phyloP scores from a whole-genome alignment of 768 basidiomycete genomes.

The Vishniacozyma victoriae region DNA sequence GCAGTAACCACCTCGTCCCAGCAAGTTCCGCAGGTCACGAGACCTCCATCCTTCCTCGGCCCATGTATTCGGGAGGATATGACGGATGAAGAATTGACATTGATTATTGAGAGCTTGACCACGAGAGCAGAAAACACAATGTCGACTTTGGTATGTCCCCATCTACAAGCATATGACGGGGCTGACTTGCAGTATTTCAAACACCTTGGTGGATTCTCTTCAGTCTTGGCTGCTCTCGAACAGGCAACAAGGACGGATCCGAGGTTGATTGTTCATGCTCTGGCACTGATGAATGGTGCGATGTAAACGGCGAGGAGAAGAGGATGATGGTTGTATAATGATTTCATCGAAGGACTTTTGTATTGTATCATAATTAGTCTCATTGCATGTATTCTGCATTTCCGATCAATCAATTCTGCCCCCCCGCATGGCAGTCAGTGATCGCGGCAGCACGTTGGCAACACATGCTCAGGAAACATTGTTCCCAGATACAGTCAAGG shows the following conservation, averaged over 20 bases:
- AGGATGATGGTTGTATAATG: not conserved
- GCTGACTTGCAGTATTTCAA: slow-evolving; percentile 39
- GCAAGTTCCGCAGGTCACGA: not conserved
- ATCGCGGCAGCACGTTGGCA: too few species aligned
- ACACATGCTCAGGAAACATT: not conserved
- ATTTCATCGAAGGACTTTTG: not conserved
- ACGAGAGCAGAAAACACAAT: slow-evolving; percentile 71
- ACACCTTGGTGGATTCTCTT: slow-evolving; percentile 41
- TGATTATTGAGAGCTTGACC: slow-evolving; percentile 69
- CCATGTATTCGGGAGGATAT: slow-evolving; percentile 66
- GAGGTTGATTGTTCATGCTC: slow-evolving; percentile 36
- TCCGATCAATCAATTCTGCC: too few species aligned
- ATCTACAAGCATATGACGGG: not conserved
- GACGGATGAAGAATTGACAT: slow-evolving; percentile 62
- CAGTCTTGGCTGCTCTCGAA: slow-evolving; percentile 39
- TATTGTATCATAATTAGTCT: not conserved
- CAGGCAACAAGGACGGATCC: slow-evolving; percentile 40
- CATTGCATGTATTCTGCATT: too few species aligned
- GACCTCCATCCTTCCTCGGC: slow-evolving; percentile 26
- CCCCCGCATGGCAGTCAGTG: too few species aligned
- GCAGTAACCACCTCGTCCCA: not conserved
- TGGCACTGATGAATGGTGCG: slow-evolving; percentile 32
- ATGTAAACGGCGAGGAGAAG: not conserved
- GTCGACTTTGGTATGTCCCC: slow-evolving; percentile 42
- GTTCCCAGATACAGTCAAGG: not conserved